Conservation (phyloP, 2,329 filamentous ascomycete species). For the Nothophaeocryptopus gaeumannii region DNA sequence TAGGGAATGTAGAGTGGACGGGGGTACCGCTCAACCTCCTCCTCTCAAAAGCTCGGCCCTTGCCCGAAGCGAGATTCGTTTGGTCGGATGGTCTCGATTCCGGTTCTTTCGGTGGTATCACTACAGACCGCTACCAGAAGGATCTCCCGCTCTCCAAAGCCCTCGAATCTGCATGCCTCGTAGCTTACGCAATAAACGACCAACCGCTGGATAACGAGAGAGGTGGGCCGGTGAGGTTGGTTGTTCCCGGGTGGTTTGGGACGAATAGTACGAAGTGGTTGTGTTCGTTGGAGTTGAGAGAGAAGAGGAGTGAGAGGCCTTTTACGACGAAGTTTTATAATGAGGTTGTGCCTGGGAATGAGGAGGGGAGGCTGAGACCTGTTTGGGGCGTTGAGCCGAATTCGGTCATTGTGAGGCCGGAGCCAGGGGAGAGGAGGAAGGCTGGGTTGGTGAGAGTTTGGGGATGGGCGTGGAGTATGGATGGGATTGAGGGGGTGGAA, state of each 20-base stretch:
- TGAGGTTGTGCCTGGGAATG: constrained; percentile 19
- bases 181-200: constrained; percentile 33
- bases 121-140: constrained; percentile 34
- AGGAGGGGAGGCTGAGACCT: constrained; percentile 17
- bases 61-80: constrained; percentile 21
- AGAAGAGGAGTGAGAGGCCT: constrained; percentile 23
- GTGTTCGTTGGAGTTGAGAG: constrained; percentile 25
- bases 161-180: constrained; percentile 25
- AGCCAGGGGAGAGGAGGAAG: constrained; percentile 11
- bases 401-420: constrained; percentile 30
- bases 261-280: constrained; percentile 37
- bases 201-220: constrained; percentile 23
- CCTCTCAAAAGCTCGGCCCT: constrained; percentile 23
- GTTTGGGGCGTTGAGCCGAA: constrained; percentile 32
- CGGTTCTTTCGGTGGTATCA: constrained; percentile 28
- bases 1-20: constrained; percentile 39
- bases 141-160: constrained; percentile 34
- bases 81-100: constrained; percentile 35
- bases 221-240: constrained; percentile 33
- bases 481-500: constrained; percentile 22
- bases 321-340: constrained; percentile 35
- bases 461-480: constrained; percentile 33
- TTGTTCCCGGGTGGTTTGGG: constrained; percentile 36
- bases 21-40: constrained; percentile 32
- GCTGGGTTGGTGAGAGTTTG: constrained; percentile 11